Evolutionary conservation across 176 grass and related monocot genomes (phyloP).

Genomic region (Triticum urartu): DNA sequence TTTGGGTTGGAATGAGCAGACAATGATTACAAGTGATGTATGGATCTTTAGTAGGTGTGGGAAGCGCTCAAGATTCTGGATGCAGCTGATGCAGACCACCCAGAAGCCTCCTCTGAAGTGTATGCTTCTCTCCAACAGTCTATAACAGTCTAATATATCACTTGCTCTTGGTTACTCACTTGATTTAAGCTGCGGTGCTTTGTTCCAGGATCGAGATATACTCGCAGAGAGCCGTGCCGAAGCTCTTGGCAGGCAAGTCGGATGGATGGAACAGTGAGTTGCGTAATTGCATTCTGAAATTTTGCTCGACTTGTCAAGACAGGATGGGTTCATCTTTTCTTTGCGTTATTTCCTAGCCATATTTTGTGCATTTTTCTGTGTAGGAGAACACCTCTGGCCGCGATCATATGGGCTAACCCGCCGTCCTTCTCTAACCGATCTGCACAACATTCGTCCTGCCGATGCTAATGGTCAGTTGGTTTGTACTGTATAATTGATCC

Average conservation of each 20-base stretch:
- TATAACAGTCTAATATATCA: not conserved
- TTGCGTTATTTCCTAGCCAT: not conserved
- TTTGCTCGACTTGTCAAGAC: not conserved
- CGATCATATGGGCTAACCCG: slow-evolving; percentile 62
- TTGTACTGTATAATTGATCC: not conserved
- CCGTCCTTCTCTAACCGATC: slow-evolving; percentile 53
- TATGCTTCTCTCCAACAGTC: slow-evolving; percentile 30
- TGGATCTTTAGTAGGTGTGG: slow-evolving; percentile 49
- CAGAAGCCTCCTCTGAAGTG: slow-evolving; percentile 61
- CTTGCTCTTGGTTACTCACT: not conserved
- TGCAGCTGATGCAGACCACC: slow-evolving; percentile 56
- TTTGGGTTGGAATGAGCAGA: not conserved
- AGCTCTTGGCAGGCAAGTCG: slow-evolving; percentile 63
- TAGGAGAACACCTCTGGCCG: slow-evolving; percentile 85
- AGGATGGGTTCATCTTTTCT: not conserved
- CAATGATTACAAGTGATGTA: not conserved
- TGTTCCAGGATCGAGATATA: slow-evolving; percentile 64
- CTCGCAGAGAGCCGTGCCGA: slow-evolving; percentile 55
- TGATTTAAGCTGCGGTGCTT: not conserved
- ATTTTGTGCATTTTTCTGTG: not conserved
- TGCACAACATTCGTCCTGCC: slow-evolving; percentile 64
- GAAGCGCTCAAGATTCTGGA: slow-evolving; percentile 74
- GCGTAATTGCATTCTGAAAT: not conserved
- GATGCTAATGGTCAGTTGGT: slow-evolving; percentile 65
- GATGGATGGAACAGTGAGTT: slow-evolving; percentile 88